Evolutionary conservation across 805 yeast genomes (phyloP).

Genomic region (Saturnispora hagleri): DNA sequence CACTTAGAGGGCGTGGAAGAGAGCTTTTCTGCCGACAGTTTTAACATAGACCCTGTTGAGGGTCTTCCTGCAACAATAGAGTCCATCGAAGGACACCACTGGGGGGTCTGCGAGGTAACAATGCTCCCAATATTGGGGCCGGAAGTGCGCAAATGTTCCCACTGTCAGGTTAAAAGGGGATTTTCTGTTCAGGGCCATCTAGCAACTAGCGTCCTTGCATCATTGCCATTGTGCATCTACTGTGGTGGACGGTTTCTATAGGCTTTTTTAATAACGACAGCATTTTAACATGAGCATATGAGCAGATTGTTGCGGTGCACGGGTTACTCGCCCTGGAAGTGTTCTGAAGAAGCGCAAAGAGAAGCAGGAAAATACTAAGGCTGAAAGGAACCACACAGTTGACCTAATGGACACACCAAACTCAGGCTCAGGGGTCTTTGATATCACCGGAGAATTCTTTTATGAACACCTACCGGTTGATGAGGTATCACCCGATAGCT

Average conservation of each 20-base stretch:
- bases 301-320: background rate
- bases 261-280: background rate
- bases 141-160: constrained; percentile 6
- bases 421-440: background rate
- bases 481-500: background rate
- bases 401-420: background rate
- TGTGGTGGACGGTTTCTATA: constrained; percentile 14
- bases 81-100: constrained; percentile 13
- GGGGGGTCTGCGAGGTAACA: constrained; percentile 14
- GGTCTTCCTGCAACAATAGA: background rate
- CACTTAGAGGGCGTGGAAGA: constrained; percentile 5
- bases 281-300: background rate
- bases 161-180: constrained; percentile 8
- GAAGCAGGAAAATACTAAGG: background rate
- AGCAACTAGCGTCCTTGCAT: constrained; percentile 2
- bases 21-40: background rate
- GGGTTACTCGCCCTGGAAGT: background rate
- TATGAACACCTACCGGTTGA: background rate
- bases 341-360: background rate
- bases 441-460: background rate
- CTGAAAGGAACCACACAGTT: background rate
- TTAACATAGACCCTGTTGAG: background rate
- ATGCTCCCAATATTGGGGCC: constrained; percentile 12
- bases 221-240: constrained; percentile 9
- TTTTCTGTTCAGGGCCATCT: constrained; percentile 3